Evolutionary conservation across 441 rosid species (phyloP).

Genomic region (Melastoma candidum): DNA sequence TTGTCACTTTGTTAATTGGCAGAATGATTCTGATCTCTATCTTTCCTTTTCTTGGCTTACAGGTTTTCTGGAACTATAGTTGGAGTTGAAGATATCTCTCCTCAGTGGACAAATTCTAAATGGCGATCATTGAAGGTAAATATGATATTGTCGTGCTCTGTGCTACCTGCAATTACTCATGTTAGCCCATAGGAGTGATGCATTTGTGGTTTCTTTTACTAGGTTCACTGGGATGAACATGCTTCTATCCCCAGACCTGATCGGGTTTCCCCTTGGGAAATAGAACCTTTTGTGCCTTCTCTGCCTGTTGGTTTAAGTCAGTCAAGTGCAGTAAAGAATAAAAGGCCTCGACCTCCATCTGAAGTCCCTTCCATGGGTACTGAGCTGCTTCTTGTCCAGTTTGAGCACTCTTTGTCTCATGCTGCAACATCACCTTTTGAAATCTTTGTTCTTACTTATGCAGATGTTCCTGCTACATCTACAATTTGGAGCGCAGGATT

Average conservation of each 20-base stretch:
- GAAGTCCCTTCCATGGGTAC: constrained; percentile 41
- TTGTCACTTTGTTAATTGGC: neutral
- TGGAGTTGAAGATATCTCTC: constrained; percentile 60
- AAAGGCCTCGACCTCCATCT: constrained; percentile 50
- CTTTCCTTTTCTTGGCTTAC: constrained; percentile 9
- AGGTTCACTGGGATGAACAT: constrained; percentile 95
- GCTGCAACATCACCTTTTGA: neutral
- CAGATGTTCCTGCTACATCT: constrained; percentile 27
- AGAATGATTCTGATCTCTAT: constrained; percentile 1
- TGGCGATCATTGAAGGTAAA: constrained; percentile 88
- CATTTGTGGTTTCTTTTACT: constrained; percentile 10
- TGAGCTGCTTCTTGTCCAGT: neutral
- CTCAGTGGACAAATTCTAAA: constrained; percentile 62
- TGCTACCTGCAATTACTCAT: too few species aligned
- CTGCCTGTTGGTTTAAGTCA: constrained; percentile 31
- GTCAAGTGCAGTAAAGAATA: constrained; percentile 36
- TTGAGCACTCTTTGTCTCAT: neutral
- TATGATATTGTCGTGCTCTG: neutral
- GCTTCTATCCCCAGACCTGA: constrained; percentile 65
- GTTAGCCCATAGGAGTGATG: neutral
- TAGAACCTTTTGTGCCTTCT: constrained; percentile 54
- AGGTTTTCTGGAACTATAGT: constrained; percentile 79
- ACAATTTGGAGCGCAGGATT: constrained; percentile 36
- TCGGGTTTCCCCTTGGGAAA: constrained; percentile 93
- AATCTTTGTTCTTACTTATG: constrained; percentile 9